These are phyloP conservation scores for Hanseniaspora singularis DNA, from an alignment of 805 yeast species.

Conservation along the genomic window DNA sequence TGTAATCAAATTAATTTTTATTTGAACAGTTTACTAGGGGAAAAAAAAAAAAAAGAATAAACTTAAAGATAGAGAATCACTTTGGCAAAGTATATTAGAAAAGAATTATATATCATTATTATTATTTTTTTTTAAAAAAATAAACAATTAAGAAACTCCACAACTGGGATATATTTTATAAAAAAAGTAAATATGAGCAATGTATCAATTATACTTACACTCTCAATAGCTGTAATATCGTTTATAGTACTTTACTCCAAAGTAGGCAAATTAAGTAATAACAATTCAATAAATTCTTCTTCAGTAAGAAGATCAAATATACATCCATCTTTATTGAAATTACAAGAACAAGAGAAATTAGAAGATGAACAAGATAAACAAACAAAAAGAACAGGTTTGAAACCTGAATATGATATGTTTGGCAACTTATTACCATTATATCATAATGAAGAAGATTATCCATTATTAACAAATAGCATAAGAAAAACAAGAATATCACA, in stretches of 20 bases:
- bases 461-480: not conserved
- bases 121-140: not conserved
- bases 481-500: conserved; percentile 5
- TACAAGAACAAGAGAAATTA: conserved; percentile 4
- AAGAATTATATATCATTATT: not conserved
- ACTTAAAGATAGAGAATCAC: too few species aligned
- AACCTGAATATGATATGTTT: conserved; percentile 5
- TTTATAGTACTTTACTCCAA: not conserved
- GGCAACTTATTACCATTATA: conserved; percentile 3
- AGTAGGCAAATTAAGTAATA: not conserved
- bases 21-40: too few species aligned
- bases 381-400: not conserved
- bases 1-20: too few species aligned
- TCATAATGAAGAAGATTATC: conserved; percentile 7
- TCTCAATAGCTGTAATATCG: not conserved
- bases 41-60: too few species aligned
- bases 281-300: not conserved
- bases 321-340: conserved; percentile 9
- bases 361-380: not conserved
- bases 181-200: not conserved
- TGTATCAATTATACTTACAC: not conserved
- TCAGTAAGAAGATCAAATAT: not conserved
- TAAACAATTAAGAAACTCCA: not conserved
- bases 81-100: too few species aligned
- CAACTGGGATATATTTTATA: not conserved